These are phyloP conservation scores for Elasticomyces elasticus DNA, from an alignment of 495 filamentous ascomycete genomes.

Conservation along the genomic window DNA sequence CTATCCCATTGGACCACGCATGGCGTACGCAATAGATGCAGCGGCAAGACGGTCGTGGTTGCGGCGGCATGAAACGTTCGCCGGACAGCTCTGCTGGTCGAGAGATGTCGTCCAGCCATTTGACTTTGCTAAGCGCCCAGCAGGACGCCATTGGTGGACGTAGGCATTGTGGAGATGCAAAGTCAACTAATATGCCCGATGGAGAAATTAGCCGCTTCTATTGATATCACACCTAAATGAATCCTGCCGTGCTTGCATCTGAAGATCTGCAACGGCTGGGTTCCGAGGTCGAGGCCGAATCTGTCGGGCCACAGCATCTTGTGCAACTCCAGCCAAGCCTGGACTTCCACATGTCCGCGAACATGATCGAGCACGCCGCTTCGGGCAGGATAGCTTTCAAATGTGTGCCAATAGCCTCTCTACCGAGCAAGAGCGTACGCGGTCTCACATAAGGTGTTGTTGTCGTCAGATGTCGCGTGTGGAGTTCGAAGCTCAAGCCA, in stretches of 20 bases:
- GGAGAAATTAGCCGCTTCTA: constrained; percentile 1
- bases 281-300: background rate
- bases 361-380: background rate
- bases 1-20: background rate
- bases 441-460: no score
- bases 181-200: background rate
- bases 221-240: constrained; percentile 1
- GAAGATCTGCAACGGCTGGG: background rate
- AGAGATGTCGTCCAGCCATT: constrained; percentile 1
- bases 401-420: no score
- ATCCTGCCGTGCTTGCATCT: background rate
- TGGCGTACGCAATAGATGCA: constrained; percentile 2
- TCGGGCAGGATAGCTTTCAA: no score
- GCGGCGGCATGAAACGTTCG: background rate
- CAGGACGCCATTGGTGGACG: background rate
- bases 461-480: background rate
- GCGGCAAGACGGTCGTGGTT: constrained; percentile 1
- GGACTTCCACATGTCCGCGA: background rate
- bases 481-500: background rate
- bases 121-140: background rate
- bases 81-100: background rate
- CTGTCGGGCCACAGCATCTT: background rate
- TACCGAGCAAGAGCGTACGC: no score
- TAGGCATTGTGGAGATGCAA: background rate
- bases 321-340: background rate